Conservation (phyloP, 78 protist species). For the Tieghemostelium lacteum region DNA sequence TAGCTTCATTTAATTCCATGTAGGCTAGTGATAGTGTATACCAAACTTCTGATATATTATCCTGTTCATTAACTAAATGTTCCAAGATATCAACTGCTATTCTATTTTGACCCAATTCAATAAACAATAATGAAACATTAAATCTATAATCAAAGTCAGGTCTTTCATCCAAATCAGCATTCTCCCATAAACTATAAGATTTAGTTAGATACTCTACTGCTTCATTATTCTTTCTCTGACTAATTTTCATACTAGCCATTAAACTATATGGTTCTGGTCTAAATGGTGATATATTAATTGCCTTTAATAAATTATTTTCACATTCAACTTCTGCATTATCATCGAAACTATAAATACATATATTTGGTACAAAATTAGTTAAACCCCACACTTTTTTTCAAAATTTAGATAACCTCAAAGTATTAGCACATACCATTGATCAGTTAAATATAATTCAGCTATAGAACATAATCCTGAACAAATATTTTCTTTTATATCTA, state of each 20-base stretch:
- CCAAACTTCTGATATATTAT: conserved; percentile 81
- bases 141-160: conserved; percentile 72
- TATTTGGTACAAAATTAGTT: neutral
- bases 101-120: conserved; percentile 58
- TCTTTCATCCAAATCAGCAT: conserved; percentile 30
- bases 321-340: conserved; percentile 76
- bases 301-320: conserved; percentile 34
- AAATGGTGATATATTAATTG: conserved; percentile 36
- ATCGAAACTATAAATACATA: conserved; percentile 32
- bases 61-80: conserved; percentile 63
- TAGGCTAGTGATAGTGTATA: conserved; percentile 54
- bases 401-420: too few species aligned
- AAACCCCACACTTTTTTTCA: neutral
- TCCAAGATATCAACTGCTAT: conserved; percentile 65
- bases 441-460: conserved; percentile 77
- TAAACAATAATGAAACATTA: conserved; percentile 43
- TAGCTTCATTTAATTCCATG: conserved; percentile 12
- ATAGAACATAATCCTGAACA: conserved; percentile 78
- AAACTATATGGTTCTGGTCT: conserved; percentile 74
- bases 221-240: conserved; percentile 67
- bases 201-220: conserved; percentile 23
- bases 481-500: conserved; percentile 30
- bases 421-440: conserved; percentile 61
- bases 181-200: conserved; percentile 68
- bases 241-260: conserved; percentile 77